phyloP scores from a whole-genome alignment of 2,329 filamentous ascomycete species.

The Hypoxylon sp. region DNA sequence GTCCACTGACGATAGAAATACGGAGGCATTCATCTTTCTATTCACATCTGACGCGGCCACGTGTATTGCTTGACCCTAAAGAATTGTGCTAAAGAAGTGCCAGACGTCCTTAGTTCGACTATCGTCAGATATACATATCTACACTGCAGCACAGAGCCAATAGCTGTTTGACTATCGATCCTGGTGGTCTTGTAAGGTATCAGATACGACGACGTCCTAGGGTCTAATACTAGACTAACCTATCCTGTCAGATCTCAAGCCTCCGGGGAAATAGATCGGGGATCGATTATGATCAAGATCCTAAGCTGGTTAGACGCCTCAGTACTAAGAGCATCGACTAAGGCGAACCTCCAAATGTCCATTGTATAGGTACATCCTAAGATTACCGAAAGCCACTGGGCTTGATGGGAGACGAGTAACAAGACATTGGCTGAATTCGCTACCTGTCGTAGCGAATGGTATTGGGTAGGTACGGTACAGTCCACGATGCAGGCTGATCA shows the following conservation, averaged over 20 bases:
- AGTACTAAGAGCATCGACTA: neutral
- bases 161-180: neutral
- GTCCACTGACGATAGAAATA: neutral
- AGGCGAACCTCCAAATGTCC: neutral
- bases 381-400: neutral
- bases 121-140: neutral
- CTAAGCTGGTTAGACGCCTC: neutral
- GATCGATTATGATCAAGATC: neutral
- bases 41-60: neutral
- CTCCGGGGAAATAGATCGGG: constrained; percentile 3
- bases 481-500: neutral
- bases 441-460: neutral
- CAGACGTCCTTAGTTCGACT: neutral
- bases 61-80: neutral
- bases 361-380: neutral
- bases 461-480: neutral
- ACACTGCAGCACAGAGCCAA: constrained; percentile 6
- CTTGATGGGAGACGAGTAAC: neutral
- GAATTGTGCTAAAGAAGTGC: neutral
- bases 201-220: neutral
- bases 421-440: neutral
- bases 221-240: neutral
- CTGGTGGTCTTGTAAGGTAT: neutral
- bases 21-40: neutral
- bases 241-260: neutral